phyloP scores from a whole-genome alignment of 192 early-diverging fungal genomes.

The Umbelopsis sp. region DNA sequence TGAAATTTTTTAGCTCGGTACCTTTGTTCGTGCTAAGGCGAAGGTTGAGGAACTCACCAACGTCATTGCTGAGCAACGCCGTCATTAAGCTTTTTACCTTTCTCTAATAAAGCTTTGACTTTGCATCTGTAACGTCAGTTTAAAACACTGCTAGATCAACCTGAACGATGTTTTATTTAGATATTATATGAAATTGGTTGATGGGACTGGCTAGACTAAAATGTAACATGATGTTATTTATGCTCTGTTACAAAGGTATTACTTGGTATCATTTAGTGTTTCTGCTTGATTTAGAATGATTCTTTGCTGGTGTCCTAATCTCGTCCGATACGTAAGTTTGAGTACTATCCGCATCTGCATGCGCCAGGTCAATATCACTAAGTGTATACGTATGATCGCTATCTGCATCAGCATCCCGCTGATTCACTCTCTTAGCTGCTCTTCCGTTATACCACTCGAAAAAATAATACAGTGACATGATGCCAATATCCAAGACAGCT shows the following conservation, averaged over 20 bases:
- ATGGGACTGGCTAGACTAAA: too few relatives aligned
- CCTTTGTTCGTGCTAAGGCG: conserved; percentile 94
- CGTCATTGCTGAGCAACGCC: conserved; percentile 94
- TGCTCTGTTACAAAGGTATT: too few relatives aligned
- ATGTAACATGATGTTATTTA: too few relatives aligned
- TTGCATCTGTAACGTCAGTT: conserved; percentile 10
- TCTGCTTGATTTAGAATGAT: too few relatives aligned
- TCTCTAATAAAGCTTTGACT: conserved; percentile 7
- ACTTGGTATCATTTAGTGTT: too few relatives aligned
- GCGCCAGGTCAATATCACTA: too few relatives aligned
- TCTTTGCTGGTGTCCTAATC: too few relatives aligned
- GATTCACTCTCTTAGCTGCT: not conserved
- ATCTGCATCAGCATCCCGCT: not conserved
- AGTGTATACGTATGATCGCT: not conserved
- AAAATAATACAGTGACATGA: conserved; percentile 30
- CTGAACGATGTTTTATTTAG: not conserved
- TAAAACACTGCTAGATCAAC: not conserved
- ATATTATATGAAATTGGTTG: not conserved
- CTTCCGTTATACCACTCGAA: conserved; percentile 33
- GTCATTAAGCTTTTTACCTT: conserved; percentile 45
- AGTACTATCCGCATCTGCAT: too few relatives aligned
- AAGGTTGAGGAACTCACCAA: conserved; percentile 98
- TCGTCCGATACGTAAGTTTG: too few relatives aligned
- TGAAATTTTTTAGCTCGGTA: conserved; percentile 73
- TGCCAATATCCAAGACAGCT: conserved; percentile 26